phyloP scores from a whole-genome alignment of 2,329 filamentous ascomycete species.

The Neofusicoccum kwambonambiense region DNA sequence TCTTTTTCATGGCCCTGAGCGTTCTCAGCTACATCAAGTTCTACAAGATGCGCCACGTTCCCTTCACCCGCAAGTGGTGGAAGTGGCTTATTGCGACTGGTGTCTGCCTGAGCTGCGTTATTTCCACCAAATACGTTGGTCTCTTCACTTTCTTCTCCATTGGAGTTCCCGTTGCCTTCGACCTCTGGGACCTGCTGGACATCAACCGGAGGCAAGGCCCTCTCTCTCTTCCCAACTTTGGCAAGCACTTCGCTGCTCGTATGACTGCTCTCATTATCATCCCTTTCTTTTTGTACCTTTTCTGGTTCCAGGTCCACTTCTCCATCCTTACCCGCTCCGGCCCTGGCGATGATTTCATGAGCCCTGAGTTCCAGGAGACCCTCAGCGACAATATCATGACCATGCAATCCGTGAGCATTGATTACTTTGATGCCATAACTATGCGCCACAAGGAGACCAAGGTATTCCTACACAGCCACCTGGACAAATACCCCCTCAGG shows the following conservation, averaged over 20 bases:
- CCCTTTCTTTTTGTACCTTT: slow-evolving; percentile 96
- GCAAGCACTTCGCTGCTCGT: slow-evolving; percentile 86
- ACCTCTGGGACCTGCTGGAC: slow-evolving; percentile 92
- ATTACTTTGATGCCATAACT: slow-evolving; percentile 86
- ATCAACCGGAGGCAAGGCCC: slow-evolving; percentile 80
- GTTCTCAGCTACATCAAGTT: slow-evolving; percentile 94
- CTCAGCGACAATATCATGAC: slow-evolving; percentile 93
- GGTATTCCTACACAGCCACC: slow-evolving; percentile 91
- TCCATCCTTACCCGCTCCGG: slow-evolving; percentile 83
- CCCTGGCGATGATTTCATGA: slow-evolving; percentile 98
- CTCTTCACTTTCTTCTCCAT: slow-evolving; percentile 97
- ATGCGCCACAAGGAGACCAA: slow-evolving; percentile 97
- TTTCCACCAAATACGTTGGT: slow-evolving; percentile 97
- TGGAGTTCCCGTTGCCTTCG: slow-evolving; percentile 87
- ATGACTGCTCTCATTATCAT: slow-evolving; percentile 83
- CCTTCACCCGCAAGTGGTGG: slow-evolving; percentile 98
- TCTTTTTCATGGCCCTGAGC: slow-evolving; percentile 94
- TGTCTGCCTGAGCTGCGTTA: slow-evolving; percentile 92
- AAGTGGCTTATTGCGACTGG: slow-evolving; percentile 97
- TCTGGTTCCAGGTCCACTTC: slow-evolving; percentile 99
- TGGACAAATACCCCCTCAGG: slow-evolving; percentile 82
- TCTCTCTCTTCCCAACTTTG: slow-evolving; percentile 76
- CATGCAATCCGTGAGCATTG: slow-evolving; percentile 77
- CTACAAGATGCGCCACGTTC: slow-evolving; percentile 87
- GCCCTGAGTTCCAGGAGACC: slow-evolving; percentile 95